These are phyloP conservation scores for Dendrobium officinale DNA, from an alignment of 106 monocot genomes.

Conservation along the genomic window DNA sequence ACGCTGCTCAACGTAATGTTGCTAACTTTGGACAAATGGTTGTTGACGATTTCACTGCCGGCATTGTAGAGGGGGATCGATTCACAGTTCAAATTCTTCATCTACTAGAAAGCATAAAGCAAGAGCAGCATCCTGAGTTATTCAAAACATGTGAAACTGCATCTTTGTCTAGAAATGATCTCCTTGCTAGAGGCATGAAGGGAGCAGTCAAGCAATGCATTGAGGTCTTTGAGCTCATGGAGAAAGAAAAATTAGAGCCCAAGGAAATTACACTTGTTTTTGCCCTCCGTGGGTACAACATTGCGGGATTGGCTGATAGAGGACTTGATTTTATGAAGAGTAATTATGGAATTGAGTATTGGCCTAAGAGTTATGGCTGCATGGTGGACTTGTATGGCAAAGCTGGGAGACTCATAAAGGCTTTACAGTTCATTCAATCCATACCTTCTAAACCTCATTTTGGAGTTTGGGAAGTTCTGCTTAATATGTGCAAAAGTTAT, in stretches of 20 bases:
- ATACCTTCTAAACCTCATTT: constrained; percentile 60
- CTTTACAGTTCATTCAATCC: constrained; percentile 34
- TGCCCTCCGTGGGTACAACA: constrained; percentile 48
- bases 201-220: constrained; percentile 16
- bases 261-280: constrained; percentile 61
- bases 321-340: constrained; percentile 32
- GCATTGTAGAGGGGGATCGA: too few relatives aligned
- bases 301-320: constrained; percentile 46
- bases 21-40: too few relatives aligned
- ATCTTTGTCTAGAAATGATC: too few relatives aligned
- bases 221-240: constrained; percentile 38
- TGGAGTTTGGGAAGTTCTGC: constrained; percentile 61
- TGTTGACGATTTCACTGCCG: too few relatives aligned
- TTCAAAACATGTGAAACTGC: too few relatives aligned
- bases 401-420: constrained; percentile 52
- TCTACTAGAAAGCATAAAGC: too few relatives aligned
- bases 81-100: too few relatives aligned
- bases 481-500: constrained; percentile 51
- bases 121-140: too few relatives aligned
- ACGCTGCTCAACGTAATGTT: too few relatives aligned
- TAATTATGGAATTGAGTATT: constrained; percentile 35
- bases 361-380: constrained; percentile 63
- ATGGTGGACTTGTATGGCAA: constrained; percentile 72
- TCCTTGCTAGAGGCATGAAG: constrained; percentile 23
- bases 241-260: constrained; percentile 24